Conservation (phyloP, 2,329 filamentous ascomycete genomes). For the Capronia americana region DNA sequence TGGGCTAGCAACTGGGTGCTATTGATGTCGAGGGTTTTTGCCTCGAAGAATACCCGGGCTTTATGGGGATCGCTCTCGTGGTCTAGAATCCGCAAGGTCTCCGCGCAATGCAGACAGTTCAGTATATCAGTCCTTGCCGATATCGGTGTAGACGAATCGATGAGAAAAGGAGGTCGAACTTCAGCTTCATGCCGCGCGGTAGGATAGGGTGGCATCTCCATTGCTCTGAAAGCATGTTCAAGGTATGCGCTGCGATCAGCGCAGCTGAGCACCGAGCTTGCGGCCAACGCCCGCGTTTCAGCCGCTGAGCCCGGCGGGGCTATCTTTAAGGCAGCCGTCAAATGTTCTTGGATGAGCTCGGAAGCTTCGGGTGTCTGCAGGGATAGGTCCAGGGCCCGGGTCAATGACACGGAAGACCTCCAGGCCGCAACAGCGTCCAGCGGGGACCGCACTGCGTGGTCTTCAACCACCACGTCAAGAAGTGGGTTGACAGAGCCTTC, state of each 20-base stretch:
- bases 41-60: conserved; percentile 46
- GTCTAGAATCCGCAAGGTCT: conserved; percentile 61
- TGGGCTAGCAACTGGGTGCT: conserved; percentile 35
- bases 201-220: conserved; percentile 59
- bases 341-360: conserved; percentile 58
- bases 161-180: conserved; percentile 50
- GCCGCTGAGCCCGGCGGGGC: conserved; percentile 81
- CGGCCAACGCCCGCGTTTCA: conserved; percentile 63
- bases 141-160: conserved; percentile 61
- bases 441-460: conserved; percentile 81
- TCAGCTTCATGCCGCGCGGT: conserved; percentile 18
- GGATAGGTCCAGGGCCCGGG: conserved; percentile 69
- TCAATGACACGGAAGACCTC: conserved; percentile 79
- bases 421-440: conserved; percentile 90
- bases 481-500: conserved; percentile 69
- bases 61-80: conserved; percentile 42
- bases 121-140: conserved; percentile 60
- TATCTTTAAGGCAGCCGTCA: conserved; percentile 72
- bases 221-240: conserved; percentile 54
- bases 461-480: conserved; percentile 83
- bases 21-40: conserved; percentile 43
- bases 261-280: conserved; percentile 65
- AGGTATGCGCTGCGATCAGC: conserved; percentile 46
- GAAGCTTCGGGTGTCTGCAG: conserved; percentile 57
- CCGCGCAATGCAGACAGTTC: conserved; percentile 64